Evolutionary conservation across 2,329 filamentous ascomycete species (phyloP).

Genomic region (Trematosphaeria pertusa): DNA sequence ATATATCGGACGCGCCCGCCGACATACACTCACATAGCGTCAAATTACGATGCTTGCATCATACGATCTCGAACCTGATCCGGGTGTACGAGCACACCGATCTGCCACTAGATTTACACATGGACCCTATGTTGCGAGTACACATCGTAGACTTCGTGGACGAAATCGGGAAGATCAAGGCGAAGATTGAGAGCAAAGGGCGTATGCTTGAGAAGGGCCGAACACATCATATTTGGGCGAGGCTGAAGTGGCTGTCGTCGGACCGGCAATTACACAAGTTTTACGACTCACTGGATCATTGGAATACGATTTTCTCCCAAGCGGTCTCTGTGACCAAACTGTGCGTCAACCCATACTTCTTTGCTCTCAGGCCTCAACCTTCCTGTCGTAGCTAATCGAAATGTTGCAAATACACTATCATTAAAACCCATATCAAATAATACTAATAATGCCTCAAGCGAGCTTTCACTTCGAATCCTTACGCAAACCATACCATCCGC

Average conservation of each 20-base stretch:
- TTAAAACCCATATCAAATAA: too few relatives aligned
- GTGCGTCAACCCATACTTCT: neutral
- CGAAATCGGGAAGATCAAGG: constrained; percentile 1
- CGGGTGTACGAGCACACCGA: constrained; percentile 1
- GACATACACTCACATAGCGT: constrained; percentile 10
- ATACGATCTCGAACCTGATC: constrained; percentile 8
- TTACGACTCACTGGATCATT: constrained; percentile 14
- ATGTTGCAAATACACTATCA: too few relatives aligned
- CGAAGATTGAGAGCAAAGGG: neutral
- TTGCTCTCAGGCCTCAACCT: too few relatives aligned
- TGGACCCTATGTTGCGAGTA: neutral
- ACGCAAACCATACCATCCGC: too few relatives aligned
- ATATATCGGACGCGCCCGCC: constrained; percentile 8
- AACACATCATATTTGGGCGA: constrained; percentile 1
- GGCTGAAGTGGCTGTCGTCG: constrained; percentile 13
- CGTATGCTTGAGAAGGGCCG: neutral
- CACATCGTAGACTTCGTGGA: neutral
- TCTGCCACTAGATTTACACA: constrained; percentile 3
- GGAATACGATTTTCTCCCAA: constrained; percentile 10
- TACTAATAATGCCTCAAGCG: too few relatives aligned
- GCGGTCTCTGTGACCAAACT: constrained; percentile 3
- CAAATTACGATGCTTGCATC: constrained; percentile 11
- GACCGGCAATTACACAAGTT: constrained; percentile 15
- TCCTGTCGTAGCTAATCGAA: too few relatives aligned
- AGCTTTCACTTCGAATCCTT: too few relatives aligned